Percentiles rank a stretch among this genome's conserved stretches.
These are phyloP conservation scores for Capsella bursapastoris DNA, from an alignment of 345 rosid genomes.

Conservation along the genomic window DNA sequence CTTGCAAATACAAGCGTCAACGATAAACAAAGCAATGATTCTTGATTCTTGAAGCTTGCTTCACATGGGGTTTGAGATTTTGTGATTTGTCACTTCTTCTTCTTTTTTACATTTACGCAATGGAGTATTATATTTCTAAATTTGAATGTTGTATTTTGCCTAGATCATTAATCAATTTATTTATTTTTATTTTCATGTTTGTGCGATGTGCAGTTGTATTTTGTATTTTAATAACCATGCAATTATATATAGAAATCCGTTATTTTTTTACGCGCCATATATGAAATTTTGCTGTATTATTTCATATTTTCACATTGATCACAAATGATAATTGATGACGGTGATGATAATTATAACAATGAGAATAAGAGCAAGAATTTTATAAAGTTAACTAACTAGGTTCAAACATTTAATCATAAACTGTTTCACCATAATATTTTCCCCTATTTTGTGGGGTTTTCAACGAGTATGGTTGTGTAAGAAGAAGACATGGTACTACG, in stretches of 20 bases:
- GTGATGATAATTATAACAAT: no score
- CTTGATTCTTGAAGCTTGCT: not conserved
- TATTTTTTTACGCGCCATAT: conserved; percentile 24
- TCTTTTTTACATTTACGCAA: not conserved
- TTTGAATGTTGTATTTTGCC: conserved; percentile 19
- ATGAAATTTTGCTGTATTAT: not conserved
- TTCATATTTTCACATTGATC: not conserved
- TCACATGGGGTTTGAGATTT: not conserved
- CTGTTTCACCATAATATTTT: no score
- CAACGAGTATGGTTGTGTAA: no score
- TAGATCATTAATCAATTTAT: conserved; percentile 18
- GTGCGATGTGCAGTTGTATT: conserved; percentile 36
- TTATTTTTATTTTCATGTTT: conserved; percentile 19
- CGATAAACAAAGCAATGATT: not conserved
- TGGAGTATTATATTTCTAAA: conserved; percentile 4
- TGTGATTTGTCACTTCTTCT: conserved; percentile 1
- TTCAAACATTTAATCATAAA: no score
- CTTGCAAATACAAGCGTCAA: conserved; percentile 43
- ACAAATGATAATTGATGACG: not conserved
- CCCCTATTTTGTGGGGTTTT: no score
- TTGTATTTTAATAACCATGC: conserved; percentile 30
- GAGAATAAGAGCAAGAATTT: no score
- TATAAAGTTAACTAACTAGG: no score
- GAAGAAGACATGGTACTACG: not conserved
- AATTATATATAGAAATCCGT: conserved; percentile 22